These are phyloP conservation scores for Talaromyces sp. DNA, from an alignment of 2,329 filamentous ascomycete species.

Conservation along the genomic window DNA sequence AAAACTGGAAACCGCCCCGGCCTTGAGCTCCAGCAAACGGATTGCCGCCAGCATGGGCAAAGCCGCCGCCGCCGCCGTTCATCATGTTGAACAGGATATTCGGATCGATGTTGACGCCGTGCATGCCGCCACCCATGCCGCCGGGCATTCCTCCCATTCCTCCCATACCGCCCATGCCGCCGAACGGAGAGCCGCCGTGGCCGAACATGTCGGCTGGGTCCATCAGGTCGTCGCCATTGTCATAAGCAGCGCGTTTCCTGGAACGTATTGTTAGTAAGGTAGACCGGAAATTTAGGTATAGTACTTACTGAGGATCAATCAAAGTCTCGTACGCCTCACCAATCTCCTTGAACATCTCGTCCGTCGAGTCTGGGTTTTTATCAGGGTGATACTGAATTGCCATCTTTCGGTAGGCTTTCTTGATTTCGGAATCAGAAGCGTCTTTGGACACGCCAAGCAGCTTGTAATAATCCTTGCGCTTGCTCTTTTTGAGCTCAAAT, in stretches of 20 bases:
- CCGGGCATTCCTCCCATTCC: constrained; percentile 40
- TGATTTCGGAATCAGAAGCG: constrained; percentile 77
- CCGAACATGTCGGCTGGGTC: constrained; percentile 84
- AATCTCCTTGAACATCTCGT: constrained; percentile 95
- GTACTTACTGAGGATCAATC: constrained; percentile 80
- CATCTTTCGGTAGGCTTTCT: constrained; percentile 93
- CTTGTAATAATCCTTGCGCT: constrained; percentile 98
- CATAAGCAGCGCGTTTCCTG: constrained; percentile 82
- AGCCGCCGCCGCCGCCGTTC: constrained; percentile 52
- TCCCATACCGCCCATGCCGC: constrained; percentile 52
- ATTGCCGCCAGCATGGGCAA: constrained; percentile 47
- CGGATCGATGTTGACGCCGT: constrained; percentile 57
- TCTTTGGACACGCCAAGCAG: constrained; percentile 85
- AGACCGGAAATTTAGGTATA: not conserved
- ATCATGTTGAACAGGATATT: constrained; percentile 82
- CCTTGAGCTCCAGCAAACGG: constrained; percentile 28
- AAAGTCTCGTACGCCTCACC: constrained; percentile 94
- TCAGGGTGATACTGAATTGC: constrained; percentile 94
- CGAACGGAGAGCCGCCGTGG: constrained; percentile 49
- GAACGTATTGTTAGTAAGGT: constrained; percentile 10
- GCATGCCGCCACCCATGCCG: constrained; percentile 29
- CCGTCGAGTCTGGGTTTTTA: constrained; percentile 82
- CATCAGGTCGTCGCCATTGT: constrained; percentile 85
- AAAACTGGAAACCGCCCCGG: constrained; percentile 54
- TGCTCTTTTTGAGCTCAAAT: constrained; percentile 93